Evolutionary conservation across 768 basidiomycete genomes (phyloP).

Genomic region (Naganishia vaughanmartiniae): DNA sequence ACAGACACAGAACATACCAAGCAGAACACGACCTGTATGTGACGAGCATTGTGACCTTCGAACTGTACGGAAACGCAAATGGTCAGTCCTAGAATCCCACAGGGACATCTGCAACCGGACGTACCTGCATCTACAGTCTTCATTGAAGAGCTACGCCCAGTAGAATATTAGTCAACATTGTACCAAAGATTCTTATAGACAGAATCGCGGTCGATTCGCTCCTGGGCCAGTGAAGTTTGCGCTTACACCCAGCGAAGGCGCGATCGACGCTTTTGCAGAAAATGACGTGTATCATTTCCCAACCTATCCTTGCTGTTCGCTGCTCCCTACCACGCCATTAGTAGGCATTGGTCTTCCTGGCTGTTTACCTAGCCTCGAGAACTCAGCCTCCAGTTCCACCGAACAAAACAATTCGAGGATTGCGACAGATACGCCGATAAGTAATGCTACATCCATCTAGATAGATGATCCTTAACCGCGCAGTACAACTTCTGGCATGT

Average conservation of each 20-base stretch:
- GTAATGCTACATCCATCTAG: too few species aligned
- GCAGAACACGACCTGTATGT: constrained; percentile 33
- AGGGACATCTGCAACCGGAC: background rate
- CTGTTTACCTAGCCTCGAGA: too few species aligned
- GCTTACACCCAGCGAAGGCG: background rate
- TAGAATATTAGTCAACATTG: constrained; percentile 22
- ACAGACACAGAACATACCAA: background rate
- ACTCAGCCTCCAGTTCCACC: too few species aligned
- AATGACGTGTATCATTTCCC: background rate
- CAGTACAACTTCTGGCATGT: background rate
- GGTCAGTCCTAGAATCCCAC: background rate
- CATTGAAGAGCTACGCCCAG: background rate
- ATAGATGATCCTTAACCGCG: too few species aligned
- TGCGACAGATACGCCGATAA: too few species aligned
- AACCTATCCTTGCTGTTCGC: too few species aligned
- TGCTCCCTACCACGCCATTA: too few species aligned
- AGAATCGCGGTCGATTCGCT: constrained; percentile 7
- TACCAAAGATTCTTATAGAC: constrained; percentile 8
- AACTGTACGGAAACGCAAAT: constrained; percentile 31
- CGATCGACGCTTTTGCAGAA: background rate
- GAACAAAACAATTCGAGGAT: too few species aligned
- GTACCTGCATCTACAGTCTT: constrained; percentile 25
- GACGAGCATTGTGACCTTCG: constrained; percentile 53
- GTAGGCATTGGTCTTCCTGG: too few species aligned
- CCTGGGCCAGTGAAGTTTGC: background rate